These are phyloP conservation scores for Ceratorhiza oryzae-sativae DNA, from an alignment of 1,284 basidiomycete genomes.

Conservation along the genomic window DNA sequence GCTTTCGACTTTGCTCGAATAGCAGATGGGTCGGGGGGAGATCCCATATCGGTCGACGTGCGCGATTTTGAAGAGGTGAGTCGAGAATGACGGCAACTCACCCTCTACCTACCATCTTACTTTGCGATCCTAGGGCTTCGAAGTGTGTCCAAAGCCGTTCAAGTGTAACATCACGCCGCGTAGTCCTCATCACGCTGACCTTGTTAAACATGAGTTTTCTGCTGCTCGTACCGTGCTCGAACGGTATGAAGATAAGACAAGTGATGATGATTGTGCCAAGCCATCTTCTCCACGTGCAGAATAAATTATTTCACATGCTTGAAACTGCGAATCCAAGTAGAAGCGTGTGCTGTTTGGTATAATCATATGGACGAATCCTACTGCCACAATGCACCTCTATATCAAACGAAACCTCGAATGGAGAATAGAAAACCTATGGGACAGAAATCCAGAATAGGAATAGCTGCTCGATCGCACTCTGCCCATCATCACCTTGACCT, in stretches of 20 bases:
- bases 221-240: slow-evolving; percentile 32
- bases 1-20: slow-evolving; percentile 37
- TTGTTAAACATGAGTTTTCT: slow-evolving; percentile 38
- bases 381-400: too few species aligned
- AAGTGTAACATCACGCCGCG: slow-evolving; percentile 41
- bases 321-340: too few species aligned
- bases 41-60: slow-evolving; percentile 33
- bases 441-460: too few species aligned
- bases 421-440: too few species aligned
- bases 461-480: too few species aligned
- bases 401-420: too few species aligned
- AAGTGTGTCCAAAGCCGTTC: slow-evolving; percentile 40
- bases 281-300: too few species aligned
- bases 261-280: slow-evolving; percentile 16
- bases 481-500: too few species aligned
- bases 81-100: too few species aligned
- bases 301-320: too few species aligned
- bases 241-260: slow-evolving; percentile 37
- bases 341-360: too few species aligned
- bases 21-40: slow-evolving; percentile 33
- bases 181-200: slow-evolving; percentile 30
- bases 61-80: slow-evolving; percentile 35
- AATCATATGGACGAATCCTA: too few species aligned
- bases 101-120: background rate
- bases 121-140: slow-evolving; percentile 15